These are phyloP conservation scores for Diaporthe capsici DNA, from an alignment of 2,329 filamentous ascomycete species.

Conservation along the genomic window DNA sequence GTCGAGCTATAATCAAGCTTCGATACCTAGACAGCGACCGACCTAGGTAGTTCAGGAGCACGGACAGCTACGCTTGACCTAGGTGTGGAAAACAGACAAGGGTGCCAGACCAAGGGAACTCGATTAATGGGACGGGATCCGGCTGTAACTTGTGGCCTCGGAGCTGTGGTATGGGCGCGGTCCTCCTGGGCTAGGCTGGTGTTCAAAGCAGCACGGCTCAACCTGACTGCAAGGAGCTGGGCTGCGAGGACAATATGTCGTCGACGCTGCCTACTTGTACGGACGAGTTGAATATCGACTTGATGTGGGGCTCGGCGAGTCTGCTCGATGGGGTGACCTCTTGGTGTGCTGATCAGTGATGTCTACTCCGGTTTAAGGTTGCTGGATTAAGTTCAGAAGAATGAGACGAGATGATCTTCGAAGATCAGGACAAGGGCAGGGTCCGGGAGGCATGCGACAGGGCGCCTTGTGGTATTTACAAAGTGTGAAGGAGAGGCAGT, in stretches of 20 bases:
- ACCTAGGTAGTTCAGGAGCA: slow-evolving; percentile 18
- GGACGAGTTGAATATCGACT: neutral
- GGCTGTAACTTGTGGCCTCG: neutral
- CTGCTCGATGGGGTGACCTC: slow-evolving; percentile 8
- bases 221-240: neutral
- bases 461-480: slow-evolving; percentile 14
- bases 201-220: neutral
- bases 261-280: neutral
- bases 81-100: slow-evolving; percentile 16
- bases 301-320: slow-evolving; percentile 14
- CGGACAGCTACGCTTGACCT: slow-evolving; percentile 28
- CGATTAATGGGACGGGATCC: slow-evolving; percentile 3
- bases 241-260: slow-evolving; percentile 7
- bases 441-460: slow-evolving; percentile 8
- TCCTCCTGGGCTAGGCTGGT: slow-evolving; percentile 5
- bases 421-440: slow-evolving; percentile 25
- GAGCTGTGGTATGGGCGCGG: neutral
- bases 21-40: slow-evolving; percentile 6
- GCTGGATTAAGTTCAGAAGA: slow-evolving; percentile 24
- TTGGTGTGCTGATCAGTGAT: slow-evolving; percentile 23
- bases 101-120: neutral
- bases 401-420: slow-evolving; percentile 33
- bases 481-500: neutral
- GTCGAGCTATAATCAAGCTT: slow-evolving; percentile 25
- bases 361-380: slow-evolving; percentile 28